Conservation (phyloP, 192 early-diverging fungal species). For the Backusella westeae region DNA sequence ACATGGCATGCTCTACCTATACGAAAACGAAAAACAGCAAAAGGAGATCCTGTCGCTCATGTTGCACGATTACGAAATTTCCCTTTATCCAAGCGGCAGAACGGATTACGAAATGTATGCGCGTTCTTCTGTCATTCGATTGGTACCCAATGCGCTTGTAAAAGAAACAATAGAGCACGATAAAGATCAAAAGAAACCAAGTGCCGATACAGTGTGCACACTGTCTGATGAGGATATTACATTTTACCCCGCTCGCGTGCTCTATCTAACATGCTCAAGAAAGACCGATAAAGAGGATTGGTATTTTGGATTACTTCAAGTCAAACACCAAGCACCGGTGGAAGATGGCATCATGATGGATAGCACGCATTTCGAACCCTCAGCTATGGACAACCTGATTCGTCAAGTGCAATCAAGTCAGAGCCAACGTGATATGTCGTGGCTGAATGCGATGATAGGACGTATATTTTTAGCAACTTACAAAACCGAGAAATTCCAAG, state of each 20-base stretch:
- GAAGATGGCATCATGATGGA: slow-evolving; percentile 22
- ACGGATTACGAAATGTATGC: slow-evolving; percentile 66
- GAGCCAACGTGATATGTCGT: slow-evolving; percentile 49
- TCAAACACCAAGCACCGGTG: slow-evolving; percentile 61
- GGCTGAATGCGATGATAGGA: slow-evolving; percentile 87
- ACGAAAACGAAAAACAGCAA: slow-evolving; percentile 59
- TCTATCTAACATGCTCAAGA: slow-evolving; percentile 60
- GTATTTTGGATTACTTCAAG: slow-evolving; percentile 74
- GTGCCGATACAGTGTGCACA: slow-evolving; percentile 66
- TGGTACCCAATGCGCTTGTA: slow-evolving; percentile 20
- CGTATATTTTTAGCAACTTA: slow-evolving; percentile 74
- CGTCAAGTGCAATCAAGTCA: slow-evolving; percentile 53
- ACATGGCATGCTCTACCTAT: slow-evolving; percentile 76
- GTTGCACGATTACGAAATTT: slow-evolving; percentile 68
- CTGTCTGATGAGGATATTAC: slow-evolving; percentile 35
- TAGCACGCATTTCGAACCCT: slow-evolving; percentile 37
- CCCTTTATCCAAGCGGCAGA: slow-evolving; percentile 75
- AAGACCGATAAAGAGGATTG: slow-evolving; percentile 89
- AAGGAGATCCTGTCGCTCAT: slow-evolving; percentile 55
- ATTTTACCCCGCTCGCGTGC: slow-evolving; percentile 48
- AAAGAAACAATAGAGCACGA: slow-evolving; percentile 7
- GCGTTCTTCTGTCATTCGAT: slow-evolving; percentile 62
- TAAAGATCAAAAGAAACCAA: slow-evolving; percentile 6
- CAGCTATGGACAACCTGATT: slow-evolving; percentile 40
- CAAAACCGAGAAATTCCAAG: slow-evolving; percentile 57